Conservation (phyloP, 1,284 basidiomycete species). For the Ganoderma lucidum region DNA sequence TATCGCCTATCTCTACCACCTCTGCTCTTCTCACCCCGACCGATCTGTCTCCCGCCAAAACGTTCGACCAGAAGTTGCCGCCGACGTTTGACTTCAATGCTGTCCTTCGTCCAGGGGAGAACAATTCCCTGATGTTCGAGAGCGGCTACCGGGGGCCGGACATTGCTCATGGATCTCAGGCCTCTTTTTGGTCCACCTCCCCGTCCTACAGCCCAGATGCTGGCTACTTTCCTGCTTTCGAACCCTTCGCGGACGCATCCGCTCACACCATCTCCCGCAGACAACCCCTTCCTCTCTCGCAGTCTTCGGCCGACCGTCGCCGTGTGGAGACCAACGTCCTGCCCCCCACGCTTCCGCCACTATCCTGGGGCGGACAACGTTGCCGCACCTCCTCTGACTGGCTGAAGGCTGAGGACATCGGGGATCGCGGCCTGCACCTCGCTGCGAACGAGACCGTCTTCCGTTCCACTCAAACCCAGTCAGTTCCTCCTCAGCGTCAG, state of each 20-base stretch:
- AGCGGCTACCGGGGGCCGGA: conserved; percentile 38
- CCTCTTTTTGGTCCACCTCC: conserved; percentile 35
- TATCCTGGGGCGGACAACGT: conserved; percentile 39
- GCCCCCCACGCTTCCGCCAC: conserved; percentile 31
- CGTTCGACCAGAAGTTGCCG: conserved; percentile 63
- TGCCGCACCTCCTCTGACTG: conserved; percentile 43
- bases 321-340: conserved; percentile 34
- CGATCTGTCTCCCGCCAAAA: conserved; percentile 69
- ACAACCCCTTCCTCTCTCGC: conserved; percentile 47
- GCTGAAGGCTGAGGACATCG: conserved; percentile 42
- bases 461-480: conserved; percentile 32
- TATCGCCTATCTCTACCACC: conserved; percentile 72
- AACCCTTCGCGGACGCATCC: conserved; percentile 56
- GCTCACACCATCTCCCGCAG: conserved; percentile 43
- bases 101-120: conserved; percentile 35
- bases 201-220: conserved; percentile 42
- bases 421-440: conserved; percentile 30
- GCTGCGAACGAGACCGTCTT: conserved; percentile 31
- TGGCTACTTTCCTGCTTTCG: conserved; percentile 55
- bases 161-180: conserved; percentile 29
- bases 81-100: conserved; percentile 56
- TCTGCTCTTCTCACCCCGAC: conserved; percentile 73
- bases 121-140: conserved; percentile 43
- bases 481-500: conserved; percentile 23
- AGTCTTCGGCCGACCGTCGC: conserved; percentile 30